Base-by-base conservation (phyloP, 1,284 basidiomycete species). In the Ustilago hordei region DNA sequence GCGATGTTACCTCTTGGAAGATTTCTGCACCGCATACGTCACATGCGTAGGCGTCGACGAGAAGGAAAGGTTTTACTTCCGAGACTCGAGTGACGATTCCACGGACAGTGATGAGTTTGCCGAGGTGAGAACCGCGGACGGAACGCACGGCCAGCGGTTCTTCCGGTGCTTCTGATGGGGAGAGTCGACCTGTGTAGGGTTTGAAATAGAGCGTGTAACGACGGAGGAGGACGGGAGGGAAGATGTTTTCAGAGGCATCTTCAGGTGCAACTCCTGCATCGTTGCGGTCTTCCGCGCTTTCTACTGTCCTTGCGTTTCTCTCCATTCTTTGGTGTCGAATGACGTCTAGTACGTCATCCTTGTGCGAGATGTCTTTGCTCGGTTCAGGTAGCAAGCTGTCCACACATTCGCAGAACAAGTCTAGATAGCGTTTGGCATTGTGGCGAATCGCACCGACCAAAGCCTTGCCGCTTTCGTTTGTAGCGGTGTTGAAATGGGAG, bases 21-120 rank as follows among this genome's bases (percentile, higher is more conserved):
- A 96, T 96, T 87, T 99, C 97, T 57, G 94, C 94, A 55, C 97
- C 97, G 86, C 97, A 99, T 59, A 94, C 92, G 86, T 99, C 97
- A 88, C 97, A 99, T 0, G 97, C 97, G 87, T 98, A 99, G 35
- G 96, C 97, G 87, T 98, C 98, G 85, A 99, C 95, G 79, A 94
- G 92, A 13, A 99, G 90, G 38, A 98, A 91, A 9, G 97, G 97
- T 85, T 99, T 99, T 85, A 99, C 97, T 89, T 99, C 97, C 8
- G 95, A 97, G 3, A 99, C 95, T 64, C 97, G 94, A 19, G 95
- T 99, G 59, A 99, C 95, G 81, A 99, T 98, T 56, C 96, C 97
- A 52, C 96, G 93, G 71, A 97, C 93, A 23, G 95, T 98, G 86
- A 99, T 95, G 71, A 99, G 89, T 81, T 91, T 92, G 59, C 97